Evolutionary conservation across 1,284 basidiomycete species (phyloP), one percentile per base, ranked within the genome.

Genomic region (Irpex rosettiformis): DNA sequence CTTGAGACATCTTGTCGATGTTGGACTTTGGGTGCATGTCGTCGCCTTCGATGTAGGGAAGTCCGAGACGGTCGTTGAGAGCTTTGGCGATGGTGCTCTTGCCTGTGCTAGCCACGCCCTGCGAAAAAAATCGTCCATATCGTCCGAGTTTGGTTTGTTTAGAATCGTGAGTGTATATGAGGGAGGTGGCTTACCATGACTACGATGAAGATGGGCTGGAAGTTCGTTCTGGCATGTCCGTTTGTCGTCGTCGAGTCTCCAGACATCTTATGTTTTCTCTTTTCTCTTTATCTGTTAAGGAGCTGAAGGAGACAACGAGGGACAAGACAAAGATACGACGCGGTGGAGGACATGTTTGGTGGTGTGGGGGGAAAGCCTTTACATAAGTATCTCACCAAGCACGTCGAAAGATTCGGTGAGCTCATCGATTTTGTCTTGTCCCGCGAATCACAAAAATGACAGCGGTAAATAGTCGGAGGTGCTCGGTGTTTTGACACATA

Each of bases 1-100:
- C 93, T 0, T 73, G 67, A 1, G 86, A 80, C 95, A 98, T 98
- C 79, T 98, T 98, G 29, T 82, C 88, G 49, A 97, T 84, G 72
- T 97, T 97, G 4, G 80, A 71, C 11, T 78, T 68, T 0, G 95
- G 91, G 70, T 98, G 96, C 37, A 98, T 79, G 61, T 91, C 88
- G 71, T 98, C 96, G 40, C 91, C 96, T 68, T 98, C 96, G 61
- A 94, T 77, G 74, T 93, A 96, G 0, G 93, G 86, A 58, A 93
- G 67, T 6, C 71, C 70, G 57, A 95, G 79, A 13, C 78, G 75
- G 37, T 74, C 66, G 11, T 90, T 82, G 25, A 96, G 76, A 3
- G 85, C 83, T 3, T 69, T 64, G 0, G 91, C 94, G 7, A 96
- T 79, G 0, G 94, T 96, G 2, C 91, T 91, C 73, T 97, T 97